Conservation (phyloP, 768 basidiomycete genomes). For the Kwoniella europaea region DNA sequence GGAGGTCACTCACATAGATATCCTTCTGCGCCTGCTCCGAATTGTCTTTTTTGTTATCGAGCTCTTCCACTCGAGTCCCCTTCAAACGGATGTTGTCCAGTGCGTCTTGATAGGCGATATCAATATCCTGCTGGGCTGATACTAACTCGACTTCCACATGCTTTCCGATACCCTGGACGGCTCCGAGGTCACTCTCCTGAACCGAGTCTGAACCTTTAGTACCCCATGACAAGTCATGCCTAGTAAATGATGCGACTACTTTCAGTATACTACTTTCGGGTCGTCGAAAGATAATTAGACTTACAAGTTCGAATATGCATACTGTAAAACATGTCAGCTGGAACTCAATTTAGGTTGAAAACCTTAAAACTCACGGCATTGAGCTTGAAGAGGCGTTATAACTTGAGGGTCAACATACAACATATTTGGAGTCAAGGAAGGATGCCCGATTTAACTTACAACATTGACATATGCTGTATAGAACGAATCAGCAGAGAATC, state of each 20-base stretch:
- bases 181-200: constrained; percentile 75
- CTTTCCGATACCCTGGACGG: constrained; percentile 72
- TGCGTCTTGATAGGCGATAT: constrained; percentile 82
- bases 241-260: background rate
- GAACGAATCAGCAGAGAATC: constrained; percentile 72
- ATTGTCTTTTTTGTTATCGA: constrained; percentile 32
- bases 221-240: constrained; percentile 65
- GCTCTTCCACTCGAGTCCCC: constrained; percentile 41
- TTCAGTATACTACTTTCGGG: background rate
- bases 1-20: constrained; percentile 44
- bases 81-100: constrained; percentile 70
- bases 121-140: constrained; percentile 78
- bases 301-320: constrained; percentile 55
- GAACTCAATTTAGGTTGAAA: background rate
- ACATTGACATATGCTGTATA: constrained; percentile 31
- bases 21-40: constrained; percentile 57
- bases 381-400: constrained; percentile 19
- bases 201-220: constrained; percentile 84
- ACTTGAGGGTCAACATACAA: background rate
- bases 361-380: constrained; percentile 39
- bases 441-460: constrained; percentile 14
- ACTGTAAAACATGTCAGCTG: constrained; percentile 33
- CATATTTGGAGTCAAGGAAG: background rate
- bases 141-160: constrained; percentile 87
- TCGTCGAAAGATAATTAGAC: background rate